Base-by-base conservation (phyloP, 257 asterid genomes). In the Lycium barbarum region DNA sequence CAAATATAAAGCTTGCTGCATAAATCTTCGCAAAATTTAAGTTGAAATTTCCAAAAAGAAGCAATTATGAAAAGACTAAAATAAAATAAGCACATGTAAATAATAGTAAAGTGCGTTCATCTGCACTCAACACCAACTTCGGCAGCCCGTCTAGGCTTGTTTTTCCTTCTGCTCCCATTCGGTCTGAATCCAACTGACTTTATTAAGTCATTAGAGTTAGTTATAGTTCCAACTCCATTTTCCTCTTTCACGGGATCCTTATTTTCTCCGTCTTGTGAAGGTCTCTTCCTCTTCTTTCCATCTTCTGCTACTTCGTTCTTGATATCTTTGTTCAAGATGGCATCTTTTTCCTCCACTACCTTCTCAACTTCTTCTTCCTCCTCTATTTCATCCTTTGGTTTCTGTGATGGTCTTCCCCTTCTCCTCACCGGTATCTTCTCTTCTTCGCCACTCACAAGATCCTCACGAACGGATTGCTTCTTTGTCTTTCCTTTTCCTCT, bases 101-200 rank as follows among this genome's bases (percentile, higher is more conserved):
- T 40, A 67, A 67, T 33, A 67, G 35, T 83, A n/a, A 36, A 82
- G 78, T 68, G 53, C 10, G 54, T 67, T 92, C 87, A 93, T 84
- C 80, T 90, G 97, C 98, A 93, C 86, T 95, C 97, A 65, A 95
- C 95, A 9, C 98, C 98, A 89, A 91, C 98, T 90, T 93, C 98
- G 83, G 98, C 98, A 82, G 98, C 98, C 15, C 98, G 90, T 36
- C 97, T 91, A 63, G 98, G 98, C 90, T 93, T 95, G 87, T 90
- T 93, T 91, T 95, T 95, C 91, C 98, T 92, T 84, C 98, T 81
- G 88, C 97, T 93, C 65, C 98, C 93, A 0, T 35, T 89, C 40
- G 86, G 94, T 88, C 98, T 92, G 86, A 83, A 93, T 62, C 98
- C 96, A 86, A 89, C 91, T 8, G 92, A 65, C 86, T 88, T 92